Evolutionary conservation across 768 basidiomycete genomes (phyloP).

Genomic region (Arthromyces matolae): DNA sequence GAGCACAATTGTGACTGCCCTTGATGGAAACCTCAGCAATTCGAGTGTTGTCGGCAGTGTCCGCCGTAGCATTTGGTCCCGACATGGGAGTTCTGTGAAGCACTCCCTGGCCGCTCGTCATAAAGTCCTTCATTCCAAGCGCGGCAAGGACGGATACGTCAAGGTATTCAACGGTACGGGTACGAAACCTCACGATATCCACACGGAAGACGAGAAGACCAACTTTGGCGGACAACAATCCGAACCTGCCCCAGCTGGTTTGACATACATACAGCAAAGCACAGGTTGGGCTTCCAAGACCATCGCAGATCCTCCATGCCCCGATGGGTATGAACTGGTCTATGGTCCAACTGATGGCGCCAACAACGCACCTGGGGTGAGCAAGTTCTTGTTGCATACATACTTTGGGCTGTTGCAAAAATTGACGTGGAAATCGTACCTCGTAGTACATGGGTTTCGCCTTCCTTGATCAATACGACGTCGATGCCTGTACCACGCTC

Average conservation of each 20-base stretch:
- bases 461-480: constrained; percentile 44
- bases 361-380: constrained; percentile 35
- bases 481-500: constrained; percentile 37
- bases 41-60: constrained; percentile 7
- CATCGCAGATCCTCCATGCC: constrained; percentile 35
- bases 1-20: constrained; percentile 35
- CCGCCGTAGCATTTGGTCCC: constrained; percentile 14
- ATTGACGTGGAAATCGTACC: neutral
- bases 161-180: constrained; percentile 34
- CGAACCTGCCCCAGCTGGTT: constrained; percentile 28
- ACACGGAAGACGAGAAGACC: constrained; percentile 39
- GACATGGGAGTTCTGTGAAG: constrained; percentile 7
- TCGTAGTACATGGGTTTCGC: constrained; percentile 46
- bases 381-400: neutral
- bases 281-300: constrained; percentile 36
- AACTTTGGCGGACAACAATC: constrained; percentile 42
- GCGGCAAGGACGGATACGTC: constrained; percentile 28
- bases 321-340: constrained; percentile 42
- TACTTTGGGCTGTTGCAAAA: neutral
- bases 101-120: neutral
- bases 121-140: constrained; percentile 12
- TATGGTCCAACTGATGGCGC: constrained; percentile 44
- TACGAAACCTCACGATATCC: constrained; percentile 34
- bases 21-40: constrained; percentile 37
- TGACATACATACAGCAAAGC: constrained; percentile 44